Evolutionary conservation across 176 grass and related monocot species (phyloP), one percentile per base, ranked within the genome.

Genomic region (Rhynchospora pubera): DNA sequence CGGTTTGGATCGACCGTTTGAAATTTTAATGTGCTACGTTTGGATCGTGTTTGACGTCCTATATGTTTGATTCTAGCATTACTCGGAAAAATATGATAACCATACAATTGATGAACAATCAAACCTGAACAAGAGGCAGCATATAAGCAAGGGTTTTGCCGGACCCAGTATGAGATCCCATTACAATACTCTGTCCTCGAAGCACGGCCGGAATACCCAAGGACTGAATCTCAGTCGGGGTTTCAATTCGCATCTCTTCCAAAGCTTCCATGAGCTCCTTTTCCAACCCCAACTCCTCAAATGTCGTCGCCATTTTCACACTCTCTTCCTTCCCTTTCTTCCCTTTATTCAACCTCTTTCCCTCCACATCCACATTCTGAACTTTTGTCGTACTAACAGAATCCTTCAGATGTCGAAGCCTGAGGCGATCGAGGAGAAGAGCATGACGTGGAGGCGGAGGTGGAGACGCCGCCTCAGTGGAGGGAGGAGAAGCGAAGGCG

Each of bases 81-180:
- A n/a, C n/a, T n/a, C n/a, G 15, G 18, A 57, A 57, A 5, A 18
- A 18, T 39, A 57, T 57, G 55, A 57, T 57, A 57, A 22, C 2
- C 16, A 21, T 22, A 60, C n/a, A 60, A 39, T 18, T 22, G 7
- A 9, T 60, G 1, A 60, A 60, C 5, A 45, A 23, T 19, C 43
- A 32, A 52, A 94, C 95, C 95, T 98, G 95, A 52, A 98, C 92
- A 65, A 98, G 81, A 65, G 95, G 95, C 2, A 98, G 82, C 85
- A 98, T 42, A 85, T 98, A 98, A 3, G 95, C 95, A 9, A 98
- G 87, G 81, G 95, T 98, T 89, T 98, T 98, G 57, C 95, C 95
- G 0, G 95, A 98, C n/a, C 95, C 92, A 0, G 95, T 98, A 85
- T 98, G 95, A 30, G 95, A 98, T 23, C 95, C 92, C 4, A 98